phyloP scores from a whole-genome alignment of 805 yeast genomes.

The Blastobotrys muscicola region DNA sequence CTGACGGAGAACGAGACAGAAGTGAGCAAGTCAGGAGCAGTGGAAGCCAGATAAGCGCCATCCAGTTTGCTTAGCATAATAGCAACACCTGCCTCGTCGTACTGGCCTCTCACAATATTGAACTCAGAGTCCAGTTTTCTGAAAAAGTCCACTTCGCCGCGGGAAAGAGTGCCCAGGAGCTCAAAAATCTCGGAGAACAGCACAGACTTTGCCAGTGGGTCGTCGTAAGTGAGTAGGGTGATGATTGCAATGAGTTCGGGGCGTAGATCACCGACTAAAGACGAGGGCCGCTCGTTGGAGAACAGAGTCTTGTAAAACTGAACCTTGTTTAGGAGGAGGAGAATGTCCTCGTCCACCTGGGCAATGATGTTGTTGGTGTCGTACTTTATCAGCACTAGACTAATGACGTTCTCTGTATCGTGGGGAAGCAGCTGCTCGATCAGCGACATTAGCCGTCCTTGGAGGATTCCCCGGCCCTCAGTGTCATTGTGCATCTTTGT shows the following conservation, averaged over 20 bases:
- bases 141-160: constrained; percentile 20
- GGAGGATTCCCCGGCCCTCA: constrained; percentile 16
- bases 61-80: constrained; percentile 10
- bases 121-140: constrained; percentile 17
- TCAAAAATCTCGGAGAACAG: constrained; percentile 19
- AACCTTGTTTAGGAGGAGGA: constrained; percentile 24
- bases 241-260: constrained; percentile 14
- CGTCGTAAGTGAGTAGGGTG: constrained; percentile 3
- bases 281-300: constrained; percentile 6
- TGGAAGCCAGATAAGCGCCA: too few relatives aligned
- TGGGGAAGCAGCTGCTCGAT: constrained; percentile 21
- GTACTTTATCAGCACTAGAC: constrained; percentile 22
- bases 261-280: constrained; percentile 14
- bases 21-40: constrained; percentile 11
- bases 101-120: constrained; percentile 12
- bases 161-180: constrained; percentile 21
- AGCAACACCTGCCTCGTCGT: constrained; percentile 9
- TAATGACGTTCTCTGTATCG: constrained; percentile 17
- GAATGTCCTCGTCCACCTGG: constrained; percentile 18
- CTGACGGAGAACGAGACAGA: constrained; percentile 19
- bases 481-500: constrained; percentile 9
- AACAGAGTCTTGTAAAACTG: constrained; percentile 27
- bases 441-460: constrained; percentile 24
- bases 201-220: constrained; percentile 9
- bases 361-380: constrained; percentile 13